phyloP scores from a whole-genome alignment of 192 early-diverging fungal genomes.

The Backusella luteola region DNA sequence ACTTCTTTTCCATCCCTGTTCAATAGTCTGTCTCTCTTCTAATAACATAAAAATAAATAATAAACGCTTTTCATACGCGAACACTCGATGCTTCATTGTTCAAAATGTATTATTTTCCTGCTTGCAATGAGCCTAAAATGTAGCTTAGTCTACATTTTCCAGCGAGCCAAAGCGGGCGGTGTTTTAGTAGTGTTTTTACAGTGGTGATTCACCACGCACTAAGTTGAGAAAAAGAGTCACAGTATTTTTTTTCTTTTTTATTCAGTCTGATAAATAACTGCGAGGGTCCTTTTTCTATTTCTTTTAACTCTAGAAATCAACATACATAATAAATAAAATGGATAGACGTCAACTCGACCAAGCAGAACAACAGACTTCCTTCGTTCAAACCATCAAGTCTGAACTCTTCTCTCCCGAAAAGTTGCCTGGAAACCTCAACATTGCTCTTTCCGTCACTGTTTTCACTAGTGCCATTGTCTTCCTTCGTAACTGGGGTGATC shows the following conservation, averaged over 20 bases:
- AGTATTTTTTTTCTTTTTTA: neutral
- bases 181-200: neutral
- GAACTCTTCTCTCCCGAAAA: slow-evolving; percentile 56
- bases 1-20: neutral
- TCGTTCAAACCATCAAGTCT: slow-evolving; percentile 24
- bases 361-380: slow-evolving; percentile 12
- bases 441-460: slow-evolving; percentile 55
- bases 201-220: neutral
- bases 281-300: slow-evolving; percentile 3
- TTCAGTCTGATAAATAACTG: neutral
- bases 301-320: neutral
- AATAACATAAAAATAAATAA: slow-evolving; percentile 1
- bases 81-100: neutral
- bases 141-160: neutral
- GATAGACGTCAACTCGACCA: slow-evolving; percentile 28
- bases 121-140: no score
- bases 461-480: slow-evolving; percentile 56
- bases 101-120: neutral
- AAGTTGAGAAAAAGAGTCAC: neutral
- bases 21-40: neutral
- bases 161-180: neutral
- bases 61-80: neutral
- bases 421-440: slow-evolving; percentile 50
- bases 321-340: neutral
- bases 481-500: slow-evolving; percentile 54